Evolutionary conservation across 495 filamentous ascomycete species (phyloP).

Genomic region (Penicillium riverlandense): DNA sequence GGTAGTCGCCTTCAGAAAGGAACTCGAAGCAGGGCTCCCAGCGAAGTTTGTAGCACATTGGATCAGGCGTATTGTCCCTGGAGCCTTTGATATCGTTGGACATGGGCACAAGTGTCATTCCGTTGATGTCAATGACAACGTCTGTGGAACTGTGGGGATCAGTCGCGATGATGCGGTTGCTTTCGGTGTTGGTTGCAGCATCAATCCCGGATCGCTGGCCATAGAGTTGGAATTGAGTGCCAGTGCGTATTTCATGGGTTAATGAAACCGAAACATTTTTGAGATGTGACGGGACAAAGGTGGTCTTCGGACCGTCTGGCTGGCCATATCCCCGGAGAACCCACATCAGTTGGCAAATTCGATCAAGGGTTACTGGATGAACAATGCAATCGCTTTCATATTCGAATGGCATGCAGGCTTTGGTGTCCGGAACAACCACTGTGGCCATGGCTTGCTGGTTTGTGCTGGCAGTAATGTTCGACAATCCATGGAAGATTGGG

Average conservation of each 20-base stretch:
- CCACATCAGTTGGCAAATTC: slow-evolving; percentile 33
- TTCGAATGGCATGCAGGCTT: slow-evolving; percentile 37
- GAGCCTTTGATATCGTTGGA: slow-evolving; percentile 10
- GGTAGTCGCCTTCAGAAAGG: slow-evolving; percentile 15
- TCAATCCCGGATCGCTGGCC: slow-evolving; percentile 16
- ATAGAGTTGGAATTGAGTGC: slow-evolving; percentile 16
- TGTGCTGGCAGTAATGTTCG: slow-evolving; percentile 13
- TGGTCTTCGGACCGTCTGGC: slow-evolving; percentile 4
- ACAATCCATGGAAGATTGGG: slow-evolving; percentile 22
- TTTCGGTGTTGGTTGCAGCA: slow-evolving; percentile 24
- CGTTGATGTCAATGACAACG: slow-evolving; percentile 11
- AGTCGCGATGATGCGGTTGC: slow-evolving; percentile 17
- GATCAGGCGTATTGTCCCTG: slow-evolving; percentile 6
- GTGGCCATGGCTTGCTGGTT: slow-evolving; percentile 17
- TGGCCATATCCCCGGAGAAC: slow-evolving; percentile 14
- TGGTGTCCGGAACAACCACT: slow-evolving; percentile 37
- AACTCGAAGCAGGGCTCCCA: slow-evolving; percentile 43
- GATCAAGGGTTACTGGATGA: slow-evolving; percentile 40
- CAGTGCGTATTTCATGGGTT: slow-evolving; percentile 4
- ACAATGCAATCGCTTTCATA: slow-evolving; percentile 35
- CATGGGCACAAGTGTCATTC: slow-evolving; percentile 12
- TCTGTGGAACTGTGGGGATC: slow-evolving; percentile 5
- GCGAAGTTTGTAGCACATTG: slow-evolving; percentile 39
- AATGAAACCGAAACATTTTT: slow-evolving; percentile 12
- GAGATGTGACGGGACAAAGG: slow-evolving; percentile 15